Percentiles rank a stretch among this genome's conserved stretches.
Conservation (phyloP, 371 early-diverging fungal species). For the Mucor velutinosus region DNA sequence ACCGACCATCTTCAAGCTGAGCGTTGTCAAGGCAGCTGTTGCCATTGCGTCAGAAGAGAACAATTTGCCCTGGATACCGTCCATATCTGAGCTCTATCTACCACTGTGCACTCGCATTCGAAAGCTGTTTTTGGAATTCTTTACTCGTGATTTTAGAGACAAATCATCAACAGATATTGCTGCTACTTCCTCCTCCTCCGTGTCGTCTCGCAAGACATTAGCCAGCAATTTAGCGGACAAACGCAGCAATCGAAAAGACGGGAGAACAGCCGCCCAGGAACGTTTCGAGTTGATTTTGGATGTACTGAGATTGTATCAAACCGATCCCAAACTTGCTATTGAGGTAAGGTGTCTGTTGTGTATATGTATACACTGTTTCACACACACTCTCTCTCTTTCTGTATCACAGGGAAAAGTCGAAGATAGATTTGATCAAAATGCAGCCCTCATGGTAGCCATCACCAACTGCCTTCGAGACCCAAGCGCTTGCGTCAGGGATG, state of each 20-base stretch:
- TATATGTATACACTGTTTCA: no score
- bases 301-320: constrained; percentile 68
- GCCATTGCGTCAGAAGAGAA: constrained; percentile 67
- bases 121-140: constrained; percentile 58
- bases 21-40: constrained; percentile 69
- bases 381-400: no score
- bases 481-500: constrained; percentile 54
- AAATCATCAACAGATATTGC: constrained; percentile 3
- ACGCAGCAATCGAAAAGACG: constrained; percentile 30
- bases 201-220: constrained; percentile 10
- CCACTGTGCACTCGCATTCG: constrained; percentile 64
- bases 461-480: constrained; percentile 62
- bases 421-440: constrained; percentile 55
- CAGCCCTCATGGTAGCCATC: constrained; percentile 59
- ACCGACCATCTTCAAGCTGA: constrained; percentile 63
- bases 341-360: no score
- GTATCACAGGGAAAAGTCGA: constrained; percentile 20
- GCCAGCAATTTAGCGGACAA: constrained; percentile 15
- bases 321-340: constrained; percentile 66
- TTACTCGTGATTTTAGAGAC: constrained; percentile 32
- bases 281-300: constrained; percentile 66
- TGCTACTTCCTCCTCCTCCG: background rate
- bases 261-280: constrained; percentile 43
- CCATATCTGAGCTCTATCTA: constrained; percentile 58
- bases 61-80: constrained; percentile 65